A percentile compares a stretch with the other conserved stretches of the same genome.
Evolutionary conservation across 495 filamentous ascomycete species (phyloP).

Genomic region (Terfezia boudieri): DNA sequence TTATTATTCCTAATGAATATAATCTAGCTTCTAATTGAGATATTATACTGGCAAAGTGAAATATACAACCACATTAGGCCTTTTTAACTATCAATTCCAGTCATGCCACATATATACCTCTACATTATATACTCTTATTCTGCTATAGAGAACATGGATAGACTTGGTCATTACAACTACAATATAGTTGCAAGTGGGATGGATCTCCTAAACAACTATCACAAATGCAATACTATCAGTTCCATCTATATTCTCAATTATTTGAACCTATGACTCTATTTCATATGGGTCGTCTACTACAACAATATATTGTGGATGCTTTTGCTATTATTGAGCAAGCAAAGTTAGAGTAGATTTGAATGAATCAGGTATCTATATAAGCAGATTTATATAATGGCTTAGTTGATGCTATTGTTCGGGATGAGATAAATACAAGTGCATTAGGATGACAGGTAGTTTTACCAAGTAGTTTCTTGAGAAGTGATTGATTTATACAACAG

Average conservation of each 20-base stretch:
- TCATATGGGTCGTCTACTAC: slow-evolving; percentile 2
- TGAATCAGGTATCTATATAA: slow-evolving; percentile 4
- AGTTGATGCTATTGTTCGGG: slow-evolving; percentile 1
- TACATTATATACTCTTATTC: slow-evolving; percentile 11
- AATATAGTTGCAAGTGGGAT: neutral
- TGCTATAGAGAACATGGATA: neutral
- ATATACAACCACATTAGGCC: neutral
- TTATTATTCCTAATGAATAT: slow-evolving; percentile 1
- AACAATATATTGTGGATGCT: slow-evolving; percentile 7
- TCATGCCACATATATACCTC: slow-evolving; percentile 6
- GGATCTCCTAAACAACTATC: neutral
- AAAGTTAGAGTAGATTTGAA: neutral
- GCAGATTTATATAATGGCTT: slow-evolving; percentile 7
- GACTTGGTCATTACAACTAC: slow-evolving; percentile 2
- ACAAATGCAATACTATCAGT: slow-evolving; percentile 6
- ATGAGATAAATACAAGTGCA: neutral
- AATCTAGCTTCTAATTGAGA: neutral
- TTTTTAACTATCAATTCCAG: neutral
- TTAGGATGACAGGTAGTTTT: slow-evolving; percentile 2
- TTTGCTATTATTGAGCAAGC: neutral
- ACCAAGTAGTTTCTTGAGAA: neutral
- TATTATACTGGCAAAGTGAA: neutral
- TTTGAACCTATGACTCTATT: slow-evolving; percentile 2
- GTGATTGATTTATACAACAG: neutral
- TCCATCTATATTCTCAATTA: neutral